Percentiles rank a stretch among this genome's conserved stretches.
phyloP scores from a whole-genome alignment of 257 asterid species.

The Orobanche coerulescens region DNA sequence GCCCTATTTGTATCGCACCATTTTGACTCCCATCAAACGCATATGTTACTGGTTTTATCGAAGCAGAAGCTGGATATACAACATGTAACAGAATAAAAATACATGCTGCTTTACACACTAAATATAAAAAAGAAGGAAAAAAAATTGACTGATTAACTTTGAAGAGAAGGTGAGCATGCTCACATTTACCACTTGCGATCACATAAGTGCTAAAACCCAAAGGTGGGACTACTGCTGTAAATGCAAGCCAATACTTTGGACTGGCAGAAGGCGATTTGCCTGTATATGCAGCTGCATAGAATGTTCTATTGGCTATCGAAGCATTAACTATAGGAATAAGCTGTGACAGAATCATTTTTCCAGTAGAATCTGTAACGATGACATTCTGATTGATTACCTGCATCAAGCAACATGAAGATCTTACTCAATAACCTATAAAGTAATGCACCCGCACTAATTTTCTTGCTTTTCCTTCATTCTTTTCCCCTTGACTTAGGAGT shows the following conservation, averaged over 20 bases:
- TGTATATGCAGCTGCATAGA: constrained; percentile 50
- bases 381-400: constrained; percentile 64
- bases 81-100: constrained; percentile 16
- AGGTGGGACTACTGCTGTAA: constrained; percentile 70
- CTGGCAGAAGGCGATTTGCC: constrained; percentile 43
- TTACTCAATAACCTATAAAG: neutral
- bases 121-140: no score
- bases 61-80: constrained; percentile 41
- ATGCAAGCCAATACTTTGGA: constrained; percentile 73
- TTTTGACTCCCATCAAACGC: constrained; percentile 34
- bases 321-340: constrained; percentile 60
- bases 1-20: constrained; percentile 56
- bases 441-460: neutral
- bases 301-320: constrained; percentile 41
- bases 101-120: neutral
- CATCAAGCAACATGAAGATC: constrained; percentile 20
- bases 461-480: no score
- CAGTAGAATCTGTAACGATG: constrained; percentile 61
- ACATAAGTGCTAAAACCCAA: constrained; percentile 79
- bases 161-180: constrained; percentile 17
- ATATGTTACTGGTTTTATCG: constrained; percentile 27
- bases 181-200: constrained; percentile 40
- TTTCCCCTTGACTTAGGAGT: constrained; percentile 9
- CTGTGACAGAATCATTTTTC: constrained; percentile 63
- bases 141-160: constrained; percentile 3